A percentile compares a stretch with the other conserved stretches of the same genome.
phyloP scores from a whole-genome alignment of 1,284 basidiomycete genomes.

The Sporisorium graminicola region DNA sequence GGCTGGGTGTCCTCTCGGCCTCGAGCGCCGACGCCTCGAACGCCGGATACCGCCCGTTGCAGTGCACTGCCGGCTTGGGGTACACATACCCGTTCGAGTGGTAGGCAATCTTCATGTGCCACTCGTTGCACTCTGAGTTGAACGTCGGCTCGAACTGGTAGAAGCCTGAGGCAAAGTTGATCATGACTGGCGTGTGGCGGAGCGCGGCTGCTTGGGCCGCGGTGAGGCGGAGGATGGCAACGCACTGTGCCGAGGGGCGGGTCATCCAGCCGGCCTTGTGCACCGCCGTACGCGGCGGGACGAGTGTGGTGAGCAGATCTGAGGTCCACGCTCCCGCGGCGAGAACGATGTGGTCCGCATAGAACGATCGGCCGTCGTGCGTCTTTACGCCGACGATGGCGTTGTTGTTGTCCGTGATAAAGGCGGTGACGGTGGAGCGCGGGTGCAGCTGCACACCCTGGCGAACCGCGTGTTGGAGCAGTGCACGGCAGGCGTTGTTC shows the following conservation, averaged over 20 bases:
- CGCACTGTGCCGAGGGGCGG: constrained; percentile 73
- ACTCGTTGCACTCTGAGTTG: constrained; percentile 66
- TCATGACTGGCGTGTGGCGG: constrained; percentile 77
- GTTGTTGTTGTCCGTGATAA: constrained; percentile 66
- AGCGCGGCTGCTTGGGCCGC: constrained; percentile 78
- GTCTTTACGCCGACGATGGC: constrained; percentile 77
- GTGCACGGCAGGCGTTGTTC: constrained; percentile 76
- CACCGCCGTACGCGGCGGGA: constrained; percentile 22
- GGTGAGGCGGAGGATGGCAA: constrained; percentile 81
- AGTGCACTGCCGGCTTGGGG: constrained; percentile 61
- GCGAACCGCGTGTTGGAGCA: constrained; percentile 75
- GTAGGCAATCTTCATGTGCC: constrained; percentile 78
- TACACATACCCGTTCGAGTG: constrained; percentile 78
- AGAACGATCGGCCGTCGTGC: constrained; percentile 75
- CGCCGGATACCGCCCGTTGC: constrained; percentile 16
- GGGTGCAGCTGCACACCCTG: constrained; percentile 77
- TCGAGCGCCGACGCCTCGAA: constrained; percentile 11
- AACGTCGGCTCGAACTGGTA: constrained; percentile 74
- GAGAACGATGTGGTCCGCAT: constrained; percentile 76
- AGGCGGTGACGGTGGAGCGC: constrained; percentile 74
- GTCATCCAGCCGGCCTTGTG: constrained; percentile 28
- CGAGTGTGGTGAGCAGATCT: constrained; percentile 74
- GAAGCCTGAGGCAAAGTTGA: constrained; percentile 75
- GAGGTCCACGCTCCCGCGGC: constrained; percentile 86
- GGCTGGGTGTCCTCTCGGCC: neutral